Conservation (phyloP, 495 filamentous ascomycete genomes). For the Jackrogersella minutella region DNA sequence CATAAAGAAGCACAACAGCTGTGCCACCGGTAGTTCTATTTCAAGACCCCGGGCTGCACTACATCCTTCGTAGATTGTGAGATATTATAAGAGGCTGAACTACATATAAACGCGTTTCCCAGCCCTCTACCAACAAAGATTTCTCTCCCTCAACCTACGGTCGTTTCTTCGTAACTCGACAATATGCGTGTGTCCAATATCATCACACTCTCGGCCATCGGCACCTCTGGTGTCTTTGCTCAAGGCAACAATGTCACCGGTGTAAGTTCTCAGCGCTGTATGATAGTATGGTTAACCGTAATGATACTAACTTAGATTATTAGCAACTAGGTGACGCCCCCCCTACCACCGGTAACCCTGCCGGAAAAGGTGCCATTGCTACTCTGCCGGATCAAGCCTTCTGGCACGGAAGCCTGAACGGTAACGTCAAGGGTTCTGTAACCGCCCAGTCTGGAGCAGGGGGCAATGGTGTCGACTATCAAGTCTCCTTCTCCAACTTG, state of each 20-base stretch:
- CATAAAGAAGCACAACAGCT: constrained; percentile 14
- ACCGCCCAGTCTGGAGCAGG: constrained; percentile 59
- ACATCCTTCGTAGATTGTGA: constrained; percentile 8
- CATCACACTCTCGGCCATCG: constrained; percentile 49
- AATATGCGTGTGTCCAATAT: constrained; percentile 54
- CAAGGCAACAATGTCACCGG: constrained; percentile 45
- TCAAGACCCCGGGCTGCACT: constrained; percentile 1
- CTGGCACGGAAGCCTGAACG: constrained; percentile 58
- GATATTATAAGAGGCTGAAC: constrained; percentile 1
- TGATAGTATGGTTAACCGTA: background rate
- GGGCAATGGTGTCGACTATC: constrained; percentile 70
- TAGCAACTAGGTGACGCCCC: constrained; percentile 63
- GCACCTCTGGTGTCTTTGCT: constrained; percentile 50
- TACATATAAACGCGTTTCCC: constrained; percentile 13
- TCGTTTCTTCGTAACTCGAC: constrained; percentile 1
- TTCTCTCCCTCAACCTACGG: background rate
- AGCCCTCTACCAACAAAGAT: constrained; percentile 7
- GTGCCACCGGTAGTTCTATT: constrained; percentile 4
- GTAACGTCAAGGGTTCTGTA: constrained; percentile 68
- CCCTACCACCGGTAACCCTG: constrained; percentile 68
- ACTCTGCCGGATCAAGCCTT: constrained; percentile 62
- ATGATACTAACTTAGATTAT: constrained; percentile 33
- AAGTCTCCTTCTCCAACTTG: constrained; percentile 69
- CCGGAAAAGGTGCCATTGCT: constrained; percentile 65
- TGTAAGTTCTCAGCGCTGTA: constrained; percentile 40